Evolutionary conservation across 345 rosid genomes (phyloP), one percentile per base, ranked within the genome.

Genomic region (Turnera subulata): DNA sequence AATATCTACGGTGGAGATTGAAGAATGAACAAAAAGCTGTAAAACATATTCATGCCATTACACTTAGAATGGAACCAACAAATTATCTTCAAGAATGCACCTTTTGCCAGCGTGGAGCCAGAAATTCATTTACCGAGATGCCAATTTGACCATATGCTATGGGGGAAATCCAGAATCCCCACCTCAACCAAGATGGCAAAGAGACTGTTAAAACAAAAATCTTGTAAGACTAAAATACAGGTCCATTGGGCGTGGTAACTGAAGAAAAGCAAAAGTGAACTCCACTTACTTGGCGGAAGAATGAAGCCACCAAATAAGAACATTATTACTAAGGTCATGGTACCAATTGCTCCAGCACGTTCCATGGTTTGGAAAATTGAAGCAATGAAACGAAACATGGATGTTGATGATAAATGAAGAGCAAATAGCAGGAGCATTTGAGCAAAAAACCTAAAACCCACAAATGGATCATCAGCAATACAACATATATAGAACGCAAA

Each of bases 81-180:
- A 47, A 15, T 17, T 32, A 52, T 37, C 25, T 22, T 8, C 35
- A 37, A 4, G 29, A 17, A 25, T 38, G 61, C 56, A 78, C 86
- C 82, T 82, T 56, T 63, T 70, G 70, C 87, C 87, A 82, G 51
- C 84, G 63, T 14, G 76, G 87, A 21, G 80, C 71, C 0, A 67
- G 87, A 59, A 82, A 79, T 55, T 82, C 87, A 39, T 82, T 79
- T 18, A 79, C 15, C 0, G 78, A 56, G 2, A 68, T 22, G 10
- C 62, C 82, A 37, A 79, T 77, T 63, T 77, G 82, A 2, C 69
- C 75, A 58, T 79, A 82, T 15, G 80, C 51, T 0, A 79, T 16
- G 21, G 83, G 80, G 13, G 82, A 79, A 44, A 77, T 6, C 88
- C 84, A 77, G 62, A 79, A 82, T 5, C 68, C 82, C 84, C 80